A percentile compares a stretch with the other conserved stretches of the same genome.
phyloP scores from a whole-genome alignment of 345 rosid genomes.

The Gossypium mustelinum region DNA sequence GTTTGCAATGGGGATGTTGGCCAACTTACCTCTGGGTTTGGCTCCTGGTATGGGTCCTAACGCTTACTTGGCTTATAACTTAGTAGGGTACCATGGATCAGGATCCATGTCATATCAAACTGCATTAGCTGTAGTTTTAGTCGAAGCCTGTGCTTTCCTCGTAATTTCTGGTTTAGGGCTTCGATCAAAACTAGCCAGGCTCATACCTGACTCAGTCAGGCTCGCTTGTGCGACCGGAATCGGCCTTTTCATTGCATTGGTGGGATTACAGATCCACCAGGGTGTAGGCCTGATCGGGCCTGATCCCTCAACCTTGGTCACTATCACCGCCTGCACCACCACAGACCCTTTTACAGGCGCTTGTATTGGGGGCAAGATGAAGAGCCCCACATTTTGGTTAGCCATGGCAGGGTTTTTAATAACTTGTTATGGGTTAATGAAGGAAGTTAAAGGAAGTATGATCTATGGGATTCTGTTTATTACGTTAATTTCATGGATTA shows the following conservation, averaged over 20 bases:
- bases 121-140: conserved; percentile 61
- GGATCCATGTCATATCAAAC: conserved; percentile 69
- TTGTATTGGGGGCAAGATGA: conserved; percentile 58
- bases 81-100: conserved; percentile 79
- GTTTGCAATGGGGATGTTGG: conserved; percentile 69
- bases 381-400: conserved; percentile 80
- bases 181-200: conserved; percentile 53
- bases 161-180: conserved; percentile 54
- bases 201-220: conserved; percentile 62
- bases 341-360: conserved; percentile 51
- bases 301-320: conserved; percentile 57
- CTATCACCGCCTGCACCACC: conserved; percentile 54
- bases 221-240: conserved; percentile 63
- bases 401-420: conserved; percentile 60
- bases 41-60: conserved; percentile 95
- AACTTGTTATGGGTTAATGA: conserved; percentile 63
- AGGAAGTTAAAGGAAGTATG: conserved; percentile 75
- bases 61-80: conserved; percentile 71
- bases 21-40: conserved; percentile 77
- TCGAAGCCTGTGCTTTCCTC: conserved; percentile 63
- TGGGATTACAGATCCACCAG: conserved; percentile 71
- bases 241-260: conserved; percentile 80
- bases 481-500: conserved; percentile 74
- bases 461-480: conserved; percentile 66
- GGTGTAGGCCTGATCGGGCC: conserved; percentile 85